Evolutionary conservation across 2,329 filamentous ascomycete species (phyloP).

Genomic region (Colletotrichum falcatum): DNA sequence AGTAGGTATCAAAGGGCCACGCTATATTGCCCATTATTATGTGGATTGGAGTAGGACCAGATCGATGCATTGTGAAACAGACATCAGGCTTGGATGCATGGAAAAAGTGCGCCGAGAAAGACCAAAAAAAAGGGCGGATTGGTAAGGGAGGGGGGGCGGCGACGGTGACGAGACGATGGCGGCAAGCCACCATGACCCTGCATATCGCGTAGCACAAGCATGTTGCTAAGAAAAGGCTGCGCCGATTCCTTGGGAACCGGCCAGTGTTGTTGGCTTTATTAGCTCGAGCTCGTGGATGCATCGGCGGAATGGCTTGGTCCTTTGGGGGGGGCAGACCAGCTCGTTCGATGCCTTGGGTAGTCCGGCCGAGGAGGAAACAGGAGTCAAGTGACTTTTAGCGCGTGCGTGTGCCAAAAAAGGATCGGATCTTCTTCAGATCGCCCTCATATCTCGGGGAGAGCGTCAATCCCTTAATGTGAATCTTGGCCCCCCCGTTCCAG

Average conservation of each 20-base stretch:
- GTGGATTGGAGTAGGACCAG: neutral
- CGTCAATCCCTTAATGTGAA: neutral
- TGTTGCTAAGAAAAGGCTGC: constrained; percentile 27
- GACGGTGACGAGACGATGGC: constrained; percentile 18
- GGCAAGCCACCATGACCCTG: constrained; percentile 35
- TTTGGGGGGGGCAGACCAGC: constrained; percentile 10
- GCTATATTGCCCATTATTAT: neutral
- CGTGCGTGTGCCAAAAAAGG: neutral
- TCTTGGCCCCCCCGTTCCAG: neutral
- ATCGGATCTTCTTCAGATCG: neutral
- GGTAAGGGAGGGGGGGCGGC: neutral
- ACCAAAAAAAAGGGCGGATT: constrained; percentile 3
- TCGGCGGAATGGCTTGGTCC: constrained; percentile 13
- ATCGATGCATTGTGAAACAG: constrained; percentile 35
- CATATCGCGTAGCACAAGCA: constrained; percentile 21
- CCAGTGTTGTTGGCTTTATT: neutral
- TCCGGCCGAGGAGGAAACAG: neutral
- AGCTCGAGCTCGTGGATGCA: neutral
- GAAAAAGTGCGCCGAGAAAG: neutral
- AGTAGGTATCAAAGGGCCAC: neutral
- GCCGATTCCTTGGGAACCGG: constrained; percentile 13
- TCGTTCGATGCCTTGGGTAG: neutral
- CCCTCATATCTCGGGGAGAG: neutral
- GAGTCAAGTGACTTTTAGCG: neutral
- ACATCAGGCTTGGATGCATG: neutral